These are phyloP conservation scores for Mediolabrus comicus DNA, from an alignment of 108 stramenopile genomes.

Conservation along the genomic window DNA sequence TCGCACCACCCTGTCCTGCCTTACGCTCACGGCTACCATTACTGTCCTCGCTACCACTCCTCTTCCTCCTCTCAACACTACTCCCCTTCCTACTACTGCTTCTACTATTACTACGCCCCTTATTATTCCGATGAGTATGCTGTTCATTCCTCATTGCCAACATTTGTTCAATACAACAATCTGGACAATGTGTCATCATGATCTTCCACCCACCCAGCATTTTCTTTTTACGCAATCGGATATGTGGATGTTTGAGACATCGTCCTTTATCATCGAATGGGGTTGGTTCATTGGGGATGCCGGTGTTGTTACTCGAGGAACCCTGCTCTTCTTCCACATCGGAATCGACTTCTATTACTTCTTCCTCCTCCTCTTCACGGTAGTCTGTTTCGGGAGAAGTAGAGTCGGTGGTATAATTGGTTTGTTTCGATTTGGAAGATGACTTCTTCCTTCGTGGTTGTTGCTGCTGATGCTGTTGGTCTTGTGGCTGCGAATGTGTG, in stretches of 20 bases:
- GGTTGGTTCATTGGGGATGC: slow-evolving; percentile 4
- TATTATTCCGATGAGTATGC: no score
- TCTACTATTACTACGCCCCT: no score
- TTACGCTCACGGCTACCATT: neutral
- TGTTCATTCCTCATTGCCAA: slow-evolving; percentile 20
- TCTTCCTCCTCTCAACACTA: neutral
- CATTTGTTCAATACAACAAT: slow-evolving; percentile 48
- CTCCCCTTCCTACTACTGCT: neutral
- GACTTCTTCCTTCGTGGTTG: neutral
- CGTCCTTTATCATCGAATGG: slow-evolving; percentile 33
- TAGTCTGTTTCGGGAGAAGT: neutral
- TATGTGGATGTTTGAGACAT: slow-evolving; percentile 38
- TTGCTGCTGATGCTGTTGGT: neutral
- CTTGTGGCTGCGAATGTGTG: neutral
- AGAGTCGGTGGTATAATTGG: neutral
- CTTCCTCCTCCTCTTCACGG: neutral
- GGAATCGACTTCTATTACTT: no score
- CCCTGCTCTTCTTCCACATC: no score
- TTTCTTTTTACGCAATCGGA: slow-evolving; percentile 39
- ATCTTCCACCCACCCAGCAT: slow-evolving; percentile 47
- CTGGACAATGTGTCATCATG: slow-evolving; percentile 41
- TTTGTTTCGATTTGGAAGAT: neutral
- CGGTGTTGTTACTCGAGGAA: neutral
- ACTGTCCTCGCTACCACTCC: neutral
- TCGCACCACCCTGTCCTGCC: neutral